phyloP scores from a whole-genome alignment of 208 protist species.

The Trypanosomatidae sp. region DNA sequence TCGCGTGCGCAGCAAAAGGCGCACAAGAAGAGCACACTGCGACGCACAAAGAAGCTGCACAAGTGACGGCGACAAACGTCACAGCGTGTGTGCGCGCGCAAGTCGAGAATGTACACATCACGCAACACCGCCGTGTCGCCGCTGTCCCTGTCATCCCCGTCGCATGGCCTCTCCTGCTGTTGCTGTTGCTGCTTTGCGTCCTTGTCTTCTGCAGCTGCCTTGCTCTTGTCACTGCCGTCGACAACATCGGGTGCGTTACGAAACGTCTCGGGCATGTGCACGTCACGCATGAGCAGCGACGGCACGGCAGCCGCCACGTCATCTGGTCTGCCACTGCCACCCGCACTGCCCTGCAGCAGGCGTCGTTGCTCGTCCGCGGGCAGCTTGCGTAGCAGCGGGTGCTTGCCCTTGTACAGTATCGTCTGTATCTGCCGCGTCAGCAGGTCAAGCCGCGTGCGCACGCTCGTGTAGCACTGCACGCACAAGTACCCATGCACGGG shows the following conservation, averaged over 20 bases:
- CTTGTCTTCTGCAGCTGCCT: neutral
- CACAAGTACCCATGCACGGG: conserved; percentile 73
- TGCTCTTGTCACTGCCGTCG: conserved; percentile 1
- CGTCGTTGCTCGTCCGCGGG: conserved; percentile 6
- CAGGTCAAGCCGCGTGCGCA: conserved; percentile 38
- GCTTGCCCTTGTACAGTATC: conserved; percentile 48
- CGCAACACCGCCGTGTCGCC: conserved; percentile 6
- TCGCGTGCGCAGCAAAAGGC: conserved; percentile 67
- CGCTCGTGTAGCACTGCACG: conserved; percentile 50
- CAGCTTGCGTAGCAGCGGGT: conserved; percentile 34
- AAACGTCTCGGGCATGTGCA: neutral
- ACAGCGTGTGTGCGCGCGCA: conserved; percentile 34
- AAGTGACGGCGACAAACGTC: conserved; percentile 41
- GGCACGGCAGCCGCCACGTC: neutral
- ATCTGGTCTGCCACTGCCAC: neutral
- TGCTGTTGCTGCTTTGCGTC: neutral
- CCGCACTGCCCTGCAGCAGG: too few species aligned
- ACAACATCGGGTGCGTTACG: neutral
- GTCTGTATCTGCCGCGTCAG: conserved; percentile 49
- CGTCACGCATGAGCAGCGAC: neutral
- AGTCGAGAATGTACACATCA: conserved; percentile 21
- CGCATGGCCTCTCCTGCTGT: neutral
- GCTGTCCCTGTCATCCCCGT: conserved; percentile 2
- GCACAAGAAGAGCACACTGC: conserved; percentile 58
- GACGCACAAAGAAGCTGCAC: conserved; percentile 45